Evolutionary conservation across 352 stramenopile genomes (phyloP).

Genomic region (Thalassiosira exigua): DNA sequence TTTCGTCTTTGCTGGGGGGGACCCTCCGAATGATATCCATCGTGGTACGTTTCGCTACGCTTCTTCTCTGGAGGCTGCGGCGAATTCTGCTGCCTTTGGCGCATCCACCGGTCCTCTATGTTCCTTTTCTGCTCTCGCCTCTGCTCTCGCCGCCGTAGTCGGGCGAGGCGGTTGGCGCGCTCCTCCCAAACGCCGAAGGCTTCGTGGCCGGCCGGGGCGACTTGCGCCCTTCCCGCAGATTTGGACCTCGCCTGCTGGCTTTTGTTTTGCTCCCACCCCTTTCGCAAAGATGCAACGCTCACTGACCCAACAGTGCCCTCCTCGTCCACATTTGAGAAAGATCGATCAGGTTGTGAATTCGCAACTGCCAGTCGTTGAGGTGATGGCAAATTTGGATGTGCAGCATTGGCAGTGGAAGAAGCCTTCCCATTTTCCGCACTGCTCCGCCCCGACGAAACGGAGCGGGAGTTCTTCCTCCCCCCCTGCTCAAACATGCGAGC

Average conservation of each 20-base stretch:
- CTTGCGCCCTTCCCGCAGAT: background rate
- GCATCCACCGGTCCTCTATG: conserved; percentile 48
- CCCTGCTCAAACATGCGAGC: conserved; percentile 18
- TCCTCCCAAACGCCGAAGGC: conserved; percentile 33
- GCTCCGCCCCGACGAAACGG: background rate
- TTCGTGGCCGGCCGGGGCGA: background rate
- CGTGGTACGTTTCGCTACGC: background rate
- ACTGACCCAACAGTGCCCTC: conserved; percentile 5
- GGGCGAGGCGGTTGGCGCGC: conserved; percentile 26
- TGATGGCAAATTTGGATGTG: background rate
- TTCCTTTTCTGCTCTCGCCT: conserved; percentile 26
- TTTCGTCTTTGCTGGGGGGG: background rate
- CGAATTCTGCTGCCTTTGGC: conserved; percentile 11
- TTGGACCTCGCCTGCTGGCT: conserved; percentile 4
- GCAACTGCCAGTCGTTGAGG: conserved; percentile 9
- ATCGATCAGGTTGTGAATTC: background rate
- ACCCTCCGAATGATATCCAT: conserved; percentile 14
- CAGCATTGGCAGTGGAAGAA: background rate
- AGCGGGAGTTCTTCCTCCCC: background rate
- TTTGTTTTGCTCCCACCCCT: conserved; percentile 41
- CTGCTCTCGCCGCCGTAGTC: conserved; percentile 27
- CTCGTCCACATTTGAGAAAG: background rate
- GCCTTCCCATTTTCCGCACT: too few relatives aligned
- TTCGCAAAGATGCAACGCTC: conserved; percentile 40
- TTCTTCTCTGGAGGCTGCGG: background rate